A percentile compares a stretch with the other conserved stretches of the same genome.
Evolutionary conservation across 169 alveolate genomes (phyloP).

Genomic region (Plasmodium fragile): DNA sequence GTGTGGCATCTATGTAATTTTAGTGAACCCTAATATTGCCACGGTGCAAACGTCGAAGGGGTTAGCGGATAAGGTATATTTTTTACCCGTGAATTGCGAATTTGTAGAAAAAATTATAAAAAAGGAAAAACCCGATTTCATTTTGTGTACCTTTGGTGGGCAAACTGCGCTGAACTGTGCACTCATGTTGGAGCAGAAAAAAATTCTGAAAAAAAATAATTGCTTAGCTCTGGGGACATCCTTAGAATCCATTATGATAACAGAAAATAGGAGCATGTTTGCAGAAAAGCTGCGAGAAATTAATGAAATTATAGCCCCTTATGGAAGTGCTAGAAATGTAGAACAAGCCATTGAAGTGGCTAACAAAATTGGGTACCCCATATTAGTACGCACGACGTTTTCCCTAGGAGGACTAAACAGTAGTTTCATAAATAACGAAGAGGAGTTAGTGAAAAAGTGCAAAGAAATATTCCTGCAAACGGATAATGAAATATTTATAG

Average conservation of each 20-base stretch:
- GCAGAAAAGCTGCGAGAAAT: slow-evolving; percentile 87
- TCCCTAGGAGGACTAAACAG: slow-evolving; percentile 89
- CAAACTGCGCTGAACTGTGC: slow-evolving; percentile 94
- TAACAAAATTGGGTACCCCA: slow-evolving; percentile 89
- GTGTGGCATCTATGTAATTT: slow-evolving; percentile 86
- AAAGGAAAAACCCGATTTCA: slow-evolving; percentile 91
- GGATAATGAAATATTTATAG: slow-evolving; percentile 87
- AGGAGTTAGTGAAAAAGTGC: slow-evolving; percentile 81
- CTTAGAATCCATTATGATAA: slow-evolving; percentile 86
- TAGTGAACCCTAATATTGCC: slow-evolving; percentile 93
- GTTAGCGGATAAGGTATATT: slow-evolving; percentile 88
- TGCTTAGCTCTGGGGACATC: slow-evolving; percentile 84
- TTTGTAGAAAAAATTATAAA: slow-evolving; percentile 88
- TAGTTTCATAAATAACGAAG: slow-evolving; percentile 89
- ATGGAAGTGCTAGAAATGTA: slow-evolving; percentile 81
- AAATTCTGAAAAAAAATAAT: slow-evolving; percentile 84
- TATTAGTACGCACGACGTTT: slow-evolving; percentile 90
- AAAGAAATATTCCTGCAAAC: slow-evolving; percentile 83
- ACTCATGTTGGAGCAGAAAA: slow-evolving; percentile 84
- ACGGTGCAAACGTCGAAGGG: slow-evolving; percentile 92
- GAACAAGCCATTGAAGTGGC: slow-evolving; percentile 87
- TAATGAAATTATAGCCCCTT: slow-evolving; percentile 90
- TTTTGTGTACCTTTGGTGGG: slow-evolving; percentile 92
- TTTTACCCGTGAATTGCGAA: slow-evolving; percentile 91
- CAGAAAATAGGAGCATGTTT: slow-evolving; percentile 91